These are phyloP conservation scores for Hyaloperonospora arabidopsidis DNA, from an alignment of 352 stramenopile genomes.

Conservation along the genomic window DNA sequence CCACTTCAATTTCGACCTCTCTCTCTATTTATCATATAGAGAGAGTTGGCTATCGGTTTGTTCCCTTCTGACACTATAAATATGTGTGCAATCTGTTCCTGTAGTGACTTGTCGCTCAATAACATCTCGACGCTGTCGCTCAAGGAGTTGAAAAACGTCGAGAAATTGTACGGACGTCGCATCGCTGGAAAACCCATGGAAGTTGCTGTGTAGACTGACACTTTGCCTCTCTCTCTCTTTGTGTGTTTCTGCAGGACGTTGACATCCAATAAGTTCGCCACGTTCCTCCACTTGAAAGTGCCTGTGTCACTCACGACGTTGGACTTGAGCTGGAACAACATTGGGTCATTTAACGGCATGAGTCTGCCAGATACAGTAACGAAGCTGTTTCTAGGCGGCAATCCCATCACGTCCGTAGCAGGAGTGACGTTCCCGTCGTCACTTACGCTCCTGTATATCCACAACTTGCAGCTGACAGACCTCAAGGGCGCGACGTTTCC, in stretches of 20 bases:
- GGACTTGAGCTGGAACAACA: slow-evolving; percentile 62
- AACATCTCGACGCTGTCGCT: slow-evolving; percentile 38
- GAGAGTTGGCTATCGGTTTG: slow-evolving; percentile 5
- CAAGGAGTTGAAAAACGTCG: slow-evolving; percentile 22
- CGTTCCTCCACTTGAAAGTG: slow-evolving; percentile 35
- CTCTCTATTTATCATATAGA: neutral
- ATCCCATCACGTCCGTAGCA: slow-evolving; percentile 54
- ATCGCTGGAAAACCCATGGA: neutral
- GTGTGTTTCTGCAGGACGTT: slow-evolving; percentile 31
- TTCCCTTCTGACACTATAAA: neutral
- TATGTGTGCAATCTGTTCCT: slow-evolving; percentile 1
- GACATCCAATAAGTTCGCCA: slow-evolving; percentile 40
- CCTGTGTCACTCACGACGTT: slow-evolving; percentile 33
- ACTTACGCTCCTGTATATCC: slow-evolving; percentile 59
- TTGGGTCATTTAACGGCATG: slow-evolving; percentile 56
- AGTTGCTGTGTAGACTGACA: neutral
- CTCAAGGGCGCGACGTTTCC: slow-evolving; percentile 41
- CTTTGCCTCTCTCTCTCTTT: neutral
- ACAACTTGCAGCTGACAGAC: slow-evolving; percentile 46
- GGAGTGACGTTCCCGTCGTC: slow-evolving; percentile 36
- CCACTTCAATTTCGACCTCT: neutral
- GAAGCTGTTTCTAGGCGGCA: slow-evolving; percentile 57
- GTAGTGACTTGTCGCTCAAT: slow-evolving; percentile 41
- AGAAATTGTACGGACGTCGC: slow-evolving; percentile 30
- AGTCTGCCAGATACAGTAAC: slow-evolving; percentile 38